Percentiles rank a stretch among this genome's conserved stretches.
These are phyloP conservation scores for Fusarium nodosum DNA, from an alignment of 2,329 filamentous ascomycete genomes.

Conservation along the genomic window DNA sequence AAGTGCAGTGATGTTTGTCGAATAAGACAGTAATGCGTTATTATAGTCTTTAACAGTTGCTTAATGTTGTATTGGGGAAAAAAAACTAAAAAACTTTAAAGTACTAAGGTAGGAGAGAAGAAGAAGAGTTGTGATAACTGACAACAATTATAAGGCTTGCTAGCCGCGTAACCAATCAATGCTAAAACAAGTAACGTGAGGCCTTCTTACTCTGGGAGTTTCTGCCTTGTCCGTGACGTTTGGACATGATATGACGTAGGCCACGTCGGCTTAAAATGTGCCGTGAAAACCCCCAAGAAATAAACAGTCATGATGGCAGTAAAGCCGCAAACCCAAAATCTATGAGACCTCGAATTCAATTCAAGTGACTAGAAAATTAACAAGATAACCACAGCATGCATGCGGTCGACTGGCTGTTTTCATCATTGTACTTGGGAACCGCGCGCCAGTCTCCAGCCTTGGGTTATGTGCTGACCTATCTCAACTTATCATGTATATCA, in stretches of 20 bases:
- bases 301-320: neutral
- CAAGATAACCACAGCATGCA: neutral
- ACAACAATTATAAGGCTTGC: constrained; percentile 11
- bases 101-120: neutral
- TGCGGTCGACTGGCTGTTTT: neutral
- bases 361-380: neutral
- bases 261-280: constrained; percentile 35
- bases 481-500: constrained; percentile 28
- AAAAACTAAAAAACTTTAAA: neutral
- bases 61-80: neutral
- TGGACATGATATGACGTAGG: constrained; percentile 29
- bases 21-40: neutral
- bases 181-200: constrained; percentile 27
- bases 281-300: constrained; percentile 13
- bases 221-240: constrained; percentile 13
- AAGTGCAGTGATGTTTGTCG: neutral
- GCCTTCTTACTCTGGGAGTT: constrained; percentile 8
- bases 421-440: constrained; percentile 2
- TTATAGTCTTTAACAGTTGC: neutral
- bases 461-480: neutral
- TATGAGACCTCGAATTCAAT: neutral
- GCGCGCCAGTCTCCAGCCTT: constrained; percentile 8
- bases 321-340: neutral
- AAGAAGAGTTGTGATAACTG: constrained; percentile 1
- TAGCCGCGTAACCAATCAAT: constrained; percentile 26